Evolutionary conservation across 805 yeast genomes (phyloP), one percentile per base, ranked within the genome.

Genomic region (Zygoascus flipseniorum): DNA sequence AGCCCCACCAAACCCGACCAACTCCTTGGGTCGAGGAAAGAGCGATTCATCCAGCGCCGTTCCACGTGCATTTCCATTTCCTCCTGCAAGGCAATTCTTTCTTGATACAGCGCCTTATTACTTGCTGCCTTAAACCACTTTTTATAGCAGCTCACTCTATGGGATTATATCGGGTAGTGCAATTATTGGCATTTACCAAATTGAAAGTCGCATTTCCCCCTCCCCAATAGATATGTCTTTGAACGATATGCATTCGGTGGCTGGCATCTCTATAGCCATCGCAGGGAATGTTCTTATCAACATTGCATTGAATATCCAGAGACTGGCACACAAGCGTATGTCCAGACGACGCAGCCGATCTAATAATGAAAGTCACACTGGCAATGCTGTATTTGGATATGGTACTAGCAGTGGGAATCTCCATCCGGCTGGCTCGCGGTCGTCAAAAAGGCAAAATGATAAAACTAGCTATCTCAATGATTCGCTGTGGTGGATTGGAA

Each of bases 401-500:
- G 35, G 35, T 5, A 35, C 39, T 13, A 10, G 39, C 13, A n/a
- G 39, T 5, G 48, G 48, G 23, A 18, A 45, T 8, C 31, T n/a
- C 13, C 16, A 45, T n/a, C 39, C 39, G 5, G 8, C 16, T 10
- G 8, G 16, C 39, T 35, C 39, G 39, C 13, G 5, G 4, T n/a
- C 16, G 16, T 35, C 39, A 4, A 35, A 35, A n/a, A 10, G 23
- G 19, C 44, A 42, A 11, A 18, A 57, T 16, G 53, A 60, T 14
- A 50, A 56, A 39, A 60, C 60, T 14, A 31, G 52, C 55, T 58
- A 61, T 53, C 31, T 58, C 47, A 23, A 43, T 31, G 51, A 63
- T 50, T 51, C 62, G 37, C 51, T 64, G 45, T 75, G 79, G 78
- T 72, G 74, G 70, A 41, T 68, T 2, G 80, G 79, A 1, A 65